Evolutionary conservation across 306 rosid genomes (phyloP), one percentile per base, ranked within the genome.

Genomic region (Acacia crassicarpa): DNA sequence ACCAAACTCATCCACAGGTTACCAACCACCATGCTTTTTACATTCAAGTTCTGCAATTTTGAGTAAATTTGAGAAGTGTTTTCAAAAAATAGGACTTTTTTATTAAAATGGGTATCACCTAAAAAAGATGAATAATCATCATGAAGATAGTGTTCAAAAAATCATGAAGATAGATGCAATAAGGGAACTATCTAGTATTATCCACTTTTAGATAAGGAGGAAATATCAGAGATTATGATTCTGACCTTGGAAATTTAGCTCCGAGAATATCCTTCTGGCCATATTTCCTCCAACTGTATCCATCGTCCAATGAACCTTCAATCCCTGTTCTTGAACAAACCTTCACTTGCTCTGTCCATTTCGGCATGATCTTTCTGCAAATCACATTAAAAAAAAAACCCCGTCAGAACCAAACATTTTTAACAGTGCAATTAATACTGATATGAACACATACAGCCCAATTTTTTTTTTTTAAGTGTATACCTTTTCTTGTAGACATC

Each of bases 221-320:
- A 59, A 2, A 59, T 59, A n/a, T 22, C 33, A 4, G 2, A 59
- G 10, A 6, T 61, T 10, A 61, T 61, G 35, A 61, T 51, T 27
- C 80, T 85, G 27, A 94, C 98, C 98, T 91, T 33, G 97, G 98
- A 81, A 84, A 82, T 27, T 78, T 91, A 58, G 97, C 85, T 73
- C 97, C 97, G 72, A 90, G 98, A 22, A 94, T 94, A 8, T 90
- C 97, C 69, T 94, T 94, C 82, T 92, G 97, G 3, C 98, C 98
- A 83, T 94, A 94, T 81, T 94, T 94, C 86, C 98, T 94, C 98
- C 98, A 94, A 87, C 86, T 86, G 51, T 83, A 81, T n/a, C 95
- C 94, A 84, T 94, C 98, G 40, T 84, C 81, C 23, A 67, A 45
- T 44, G 87, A 76, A 48, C 91, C 97, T 7, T 87, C 97, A 43